phyloP scores from a whole-genome alignment of 2,329 filamentous ascomycete species.

The Fusarium fujikuroi region DNA sequence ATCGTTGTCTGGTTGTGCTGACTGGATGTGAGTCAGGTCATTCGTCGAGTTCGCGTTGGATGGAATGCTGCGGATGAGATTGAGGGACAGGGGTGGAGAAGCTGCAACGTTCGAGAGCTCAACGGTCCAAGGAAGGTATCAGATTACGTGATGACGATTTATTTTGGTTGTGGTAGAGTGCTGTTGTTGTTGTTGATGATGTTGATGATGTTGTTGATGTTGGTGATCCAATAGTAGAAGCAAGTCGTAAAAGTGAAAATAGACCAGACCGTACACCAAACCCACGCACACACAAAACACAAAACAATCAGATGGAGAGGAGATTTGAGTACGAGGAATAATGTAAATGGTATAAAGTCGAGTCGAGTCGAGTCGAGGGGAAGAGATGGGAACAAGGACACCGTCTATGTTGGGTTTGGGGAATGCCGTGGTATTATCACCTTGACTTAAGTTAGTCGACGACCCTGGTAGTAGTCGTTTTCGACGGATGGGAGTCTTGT shows the following conservation, averaged over 20 bases:
- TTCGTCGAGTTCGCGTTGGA: constrained; percentile 22
- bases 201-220: background rate
- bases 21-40: constrained; percentile 18
- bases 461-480: constrained; percentile 25
- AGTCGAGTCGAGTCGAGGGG: constrained; percentile 32
- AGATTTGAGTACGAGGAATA: background rate
- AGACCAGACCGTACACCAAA: constrained; percentile 19
- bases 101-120: constrained; percentile 13
- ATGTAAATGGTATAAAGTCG: constrained; percentile 7
- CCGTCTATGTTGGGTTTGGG: constrained; percentile 39
- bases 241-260: background rate
- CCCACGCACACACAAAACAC: constrained; percentile 17
- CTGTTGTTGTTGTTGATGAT: background rate
- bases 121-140: constrained; percentile 7
- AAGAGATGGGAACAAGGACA: constrained; percentile 32
- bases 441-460: constrained; percentile 30
- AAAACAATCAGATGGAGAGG: constrained; percentile 13
- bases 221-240: constrained; percentile 16
- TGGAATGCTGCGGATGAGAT: constrained; percentile 28
- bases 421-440: constrained; percentile 46
- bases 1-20: constrained; percentile 27
- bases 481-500: constrained; percentile 18
- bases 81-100: constrained; percentile 10
- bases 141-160: constrained; percentile 16
- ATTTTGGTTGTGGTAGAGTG: constrained; percentile 4